These are phyloP conservation scores for Cladosporium sp. DNA, from an alignment of 2,329 filamentous ascomycete genomes.

Conservation along the genomic window DNA sequence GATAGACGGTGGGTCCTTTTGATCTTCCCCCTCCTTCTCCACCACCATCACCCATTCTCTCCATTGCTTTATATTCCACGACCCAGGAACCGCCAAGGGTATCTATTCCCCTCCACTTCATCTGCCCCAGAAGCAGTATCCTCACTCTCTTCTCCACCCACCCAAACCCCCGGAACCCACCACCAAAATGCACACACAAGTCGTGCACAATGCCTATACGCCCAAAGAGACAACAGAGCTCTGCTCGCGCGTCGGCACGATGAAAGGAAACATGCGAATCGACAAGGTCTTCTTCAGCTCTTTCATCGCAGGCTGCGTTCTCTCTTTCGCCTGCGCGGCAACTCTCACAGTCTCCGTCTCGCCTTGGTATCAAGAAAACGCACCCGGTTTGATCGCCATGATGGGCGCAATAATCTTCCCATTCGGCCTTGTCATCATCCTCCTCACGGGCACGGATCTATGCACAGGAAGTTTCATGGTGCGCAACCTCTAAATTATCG, in stretches of 20 bases:
- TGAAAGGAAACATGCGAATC: constrained; percentile 49
- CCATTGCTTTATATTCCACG: not conserved
- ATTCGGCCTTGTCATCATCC: constrained; percentile 29
- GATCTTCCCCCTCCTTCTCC: not conserved
- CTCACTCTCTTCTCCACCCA: not conserved
- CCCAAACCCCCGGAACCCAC: not conserved
- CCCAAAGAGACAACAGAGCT: constrained; percentile 44
- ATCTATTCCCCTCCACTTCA: not conserved
- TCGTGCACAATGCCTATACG: constrained; percentile 12
- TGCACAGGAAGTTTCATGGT: constrained; percentile 31
- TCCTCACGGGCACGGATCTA: constrained; percentile 32
- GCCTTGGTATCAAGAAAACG: constrained; percentile 31
- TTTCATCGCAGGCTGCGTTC: constrained; percentile 48
- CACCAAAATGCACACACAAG: constrained; percentile 6
- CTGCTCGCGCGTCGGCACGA: constrained; percentile 44
- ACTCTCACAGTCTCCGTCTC: constrained; percentile 24
- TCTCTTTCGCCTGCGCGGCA: constrained; percentile 49
- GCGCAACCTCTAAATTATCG: not conserved
- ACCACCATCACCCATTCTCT: not conserved
- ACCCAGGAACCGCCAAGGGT: not conserved
- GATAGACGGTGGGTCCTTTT: not conserved
- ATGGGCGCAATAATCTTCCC: constrained; percentile 33
- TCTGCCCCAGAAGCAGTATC: not conserved
- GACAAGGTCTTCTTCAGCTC: constrained; percentile 51
- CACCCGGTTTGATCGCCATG: constrained; percentile 29